Evolutionary conservation across 371 early-diverging fungal genomes (phyloP).

Genomic region (Rhizomucor miehei): DNA sequence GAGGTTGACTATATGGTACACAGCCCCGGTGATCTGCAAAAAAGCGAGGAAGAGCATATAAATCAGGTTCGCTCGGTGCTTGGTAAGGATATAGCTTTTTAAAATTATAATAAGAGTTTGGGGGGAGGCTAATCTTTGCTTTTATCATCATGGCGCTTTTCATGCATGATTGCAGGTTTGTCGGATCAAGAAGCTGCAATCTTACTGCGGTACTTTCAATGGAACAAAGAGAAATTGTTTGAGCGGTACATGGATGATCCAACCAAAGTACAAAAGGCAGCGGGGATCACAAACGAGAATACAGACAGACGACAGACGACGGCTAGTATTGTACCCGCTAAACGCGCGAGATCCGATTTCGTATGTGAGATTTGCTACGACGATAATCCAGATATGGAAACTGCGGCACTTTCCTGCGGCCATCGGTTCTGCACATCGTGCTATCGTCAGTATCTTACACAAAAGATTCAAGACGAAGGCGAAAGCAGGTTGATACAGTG

Average conservation of each 20-base stretch:
- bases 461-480: conserved; percentile 82
- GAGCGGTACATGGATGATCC: conserved; percentile 80
- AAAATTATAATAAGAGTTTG: not conserved
- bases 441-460: conserved; percentile 71
- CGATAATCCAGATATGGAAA: conserved; percentile 48
- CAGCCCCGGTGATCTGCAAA: conserved; percentile 9
- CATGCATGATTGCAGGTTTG: conserved; percentile 47
- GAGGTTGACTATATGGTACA: conserved; percentile 20
- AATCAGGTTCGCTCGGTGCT: conserved; percentile 17
- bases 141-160: too few species aligned
- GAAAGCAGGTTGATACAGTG: conserved; percentile 80
- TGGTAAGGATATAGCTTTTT: conserved; percentile 11
- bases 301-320: not conserved
- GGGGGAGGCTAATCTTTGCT: too few species aligned
- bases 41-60: conserved; percentile 17
- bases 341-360: conserved; percentile 44
- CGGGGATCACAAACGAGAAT: conserved; percentile 45
- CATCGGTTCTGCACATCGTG: conserved; percentile 84
- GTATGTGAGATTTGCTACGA: conserved; percentile 83
- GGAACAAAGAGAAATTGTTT: conserved; percentile 87
- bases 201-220: conserved; percentile 70
- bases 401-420: conserved; percentile 67
- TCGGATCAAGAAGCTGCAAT: conserved; percentile 53
- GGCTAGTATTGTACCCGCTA: conserved; percentile 1
- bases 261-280: conserved; percentile 54